Base-by-base conservation (phyloP, 2,329 filamentous ascomycete genomes). In the Penicillium sp. region DNA sequence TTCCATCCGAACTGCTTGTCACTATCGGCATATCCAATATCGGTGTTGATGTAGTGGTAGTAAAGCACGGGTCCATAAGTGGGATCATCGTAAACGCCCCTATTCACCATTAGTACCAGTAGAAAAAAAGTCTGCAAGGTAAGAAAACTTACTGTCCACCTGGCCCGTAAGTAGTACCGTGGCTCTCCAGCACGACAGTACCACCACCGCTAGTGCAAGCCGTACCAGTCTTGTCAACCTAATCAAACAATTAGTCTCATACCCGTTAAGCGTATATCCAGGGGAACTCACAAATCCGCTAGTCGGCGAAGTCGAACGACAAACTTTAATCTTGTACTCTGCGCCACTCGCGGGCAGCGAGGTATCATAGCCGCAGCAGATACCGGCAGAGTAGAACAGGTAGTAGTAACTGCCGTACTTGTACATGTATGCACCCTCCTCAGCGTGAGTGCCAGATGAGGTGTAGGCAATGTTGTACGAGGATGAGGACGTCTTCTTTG, bases 301-400 rank as follows among this genome's bases (percentile, higher is more conserved):
- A 0, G 76, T 83, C 5, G 80, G 77, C 7, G 73, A 77, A 1
- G 71, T 76, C 3, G 82, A 84, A n/a, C 85, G 75, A 73, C 87
- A 89, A 24, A 87, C 85, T 65, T 81, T 82, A 67, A 89, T 86
- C 68, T 82, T 83, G 71, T 90, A 90, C 72, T 89, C 87, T 19
- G 75, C 73, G 5, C 86, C 86, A 0, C 75, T 48, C 0, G 83
- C 79, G 0, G 86, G 85, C 54, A 68, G 74, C 53, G 63, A 74
- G 0, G 67, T 70, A 61, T 86, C 82, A 60, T 83, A 86, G n/a
- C 64, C 62, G 56, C 87, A 90, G 76, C 86, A 90, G 29, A 75
- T 77, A 1, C 87, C 87, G 1, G 75, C 76, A 10, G 81, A 85
- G 69, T 82, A 87, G 70, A 89, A 88, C 13, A 90, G 76, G 66